Base-by-base conservation (phyloP, 1,284 basidiomycete genomes). In the Ustilago sp. region DNA sequence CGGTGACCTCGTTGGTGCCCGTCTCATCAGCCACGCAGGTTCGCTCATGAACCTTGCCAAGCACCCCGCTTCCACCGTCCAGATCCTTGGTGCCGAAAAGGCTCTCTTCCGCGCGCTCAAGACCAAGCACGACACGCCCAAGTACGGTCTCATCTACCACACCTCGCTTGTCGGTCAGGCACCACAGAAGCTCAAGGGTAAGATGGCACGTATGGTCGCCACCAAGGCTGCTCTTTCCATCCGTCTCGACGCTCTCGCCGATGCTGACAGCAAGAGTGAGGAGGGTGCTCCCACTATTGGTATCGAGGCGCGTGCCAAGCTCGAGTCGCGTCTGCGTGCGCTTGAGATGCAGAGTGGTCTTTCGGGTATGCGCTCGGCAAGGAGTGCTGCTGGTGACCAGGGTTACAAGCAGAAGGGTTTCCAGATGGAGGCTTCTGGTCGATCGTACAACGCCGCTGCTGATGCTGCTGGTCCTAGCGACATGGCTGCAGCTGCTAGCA, bases 151-250 rank as follows among this genome's bases (percentile, higher is more conserved):
- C 57, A 97, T 98, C 84, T 98, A 96, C 88, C 95, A 98, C 88
- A 93, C 86, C 48, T 90, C 88, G 59, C 74, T 99, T 65, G 94
- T 99, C 79, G 97, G 96, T 43, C 95, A 97, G 89, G 96, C 97
- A 62, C 94, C 96, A 57, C 94, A 95, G 79, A 98, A 98, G 89
- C 90, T 98, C 77, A 99, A 99, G 90, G 97, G 96, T 84, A 99
- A 99, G 89, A 98, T 99, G 96, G 97, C 97, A 13, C 93, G 97
- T 81, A 99, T 99, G 96, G 94, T 98, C 35, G 95, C 96, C 43
- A 98, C 96, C 71, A 84, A 84, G 89, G 92, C 96, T 4, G 93
- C 96, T 0, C 90, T 99, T 11, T 97, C 95, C 5, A 94, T 96
- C 83, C 94, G 96, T 87, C 93, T 98, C 50, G 96, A 99, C 82